Base-by-base conservation (phyloP, 2,329 filamentous ascomycete genomes). In the Pseudocercospora fuligena region DNA sequence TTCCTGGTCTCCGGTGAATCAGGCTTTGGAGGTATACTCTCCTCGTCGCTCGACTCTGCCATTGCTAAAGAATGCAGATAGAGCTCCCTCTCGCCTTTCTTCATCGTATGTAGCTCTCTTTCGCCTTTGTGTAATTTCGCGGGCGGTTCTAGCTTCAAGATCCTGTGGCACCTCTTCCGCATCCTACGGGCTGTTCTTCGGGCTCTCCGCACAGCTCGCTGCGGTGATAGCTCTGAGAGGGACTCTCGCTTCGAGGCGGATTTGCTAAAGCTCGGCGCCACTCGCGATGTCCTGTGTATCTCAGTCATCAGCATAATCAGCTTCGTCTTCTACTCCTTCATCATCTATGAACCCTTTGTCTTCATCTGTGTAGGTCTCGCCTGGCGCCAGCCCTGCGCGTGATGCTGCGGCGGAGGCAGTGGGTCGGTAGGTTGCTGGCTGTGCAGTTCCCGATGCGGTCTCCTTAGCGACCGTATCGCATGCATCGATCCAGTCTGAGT, bases 401-500 rank as follows among this genome's bases (percentile, higher is more conserved):
- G 70, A 63, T 5, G 69, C 25, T 27, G 68, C 65, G 49, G 63
- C 27, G 43, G 27, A 61, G 61, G 49, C 51, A 51, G 53, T 63
- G 31, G 67, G 56, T 47, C 58, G 60, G 57, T 51, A 66, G 47
- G 63, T 60, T 21, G 64, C 49, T n/a, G 65, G 66, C n/a, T 56
- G 27, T 16, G 60, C 47, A 4, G 63, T 63, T 21, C 40, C 66
- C 14, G 60, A 14, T 25, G 76, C 79, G 14, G 79, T 81, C 19
- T 89, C 84, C 75, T 91, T 89, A 16, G 89, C 89, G 59, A 92
- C 89, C 5, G 87, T 85, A 76, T 92, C 90, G 77, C 90, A 92
- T n/a, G 95, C 95, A 81, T 99, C 95, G 70, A 99, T 92, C 95
- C 95, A 99, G 80, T 98, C 95, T 36, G 92, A 92, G 77, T 99